A percentile compares a stretch with the other conserved stretches of the same genome.
Conservation (phyloP, 768 basidiomycete species). For the Suillus fuscotomentosus region DNA sequence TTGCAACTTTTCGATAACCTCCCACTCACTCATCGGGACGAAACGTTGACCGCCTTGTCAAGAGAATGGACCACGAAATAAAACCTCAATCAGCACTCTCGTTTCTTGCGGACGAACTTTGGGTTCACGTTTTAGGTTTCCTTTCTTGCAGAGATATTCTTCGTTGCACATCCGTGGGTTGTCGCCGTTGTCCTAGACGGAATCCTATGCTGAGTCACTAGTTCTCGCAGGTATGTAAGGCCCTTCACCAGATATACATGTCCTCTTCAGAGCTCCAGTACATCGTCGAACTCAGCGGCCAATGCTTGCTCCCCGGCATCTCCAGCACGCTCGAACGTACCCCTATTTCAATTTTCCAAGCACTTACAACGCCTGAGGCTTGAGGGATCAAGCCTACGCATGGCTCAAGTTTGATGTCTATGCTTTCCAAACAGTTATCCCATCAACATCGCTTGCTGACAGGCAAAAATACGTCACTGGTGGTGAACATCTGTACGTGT, state of each 20-base stretch:
- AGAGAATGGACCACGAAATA: neutral
- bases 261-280: neutral
- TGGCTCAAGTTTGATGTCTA: neutral
- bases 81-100: neutral
- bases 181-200: neutral
- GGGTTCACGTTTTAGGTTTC: neutral
- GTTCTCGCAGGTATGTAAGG: neutral
- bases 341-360: neutral
- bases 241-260: neutral
- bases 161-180: neutral
- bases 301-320: neutral
- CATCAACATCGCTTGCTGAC: no score
- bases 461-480: neutral
- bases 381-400: neutral
- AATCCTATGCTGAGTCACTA: neutral
- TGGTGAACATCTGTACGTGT: neutral
- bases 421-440: neutral
- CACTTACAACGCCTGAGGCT: neutral
- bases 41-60: neutral
- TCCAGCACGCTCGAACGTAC: neutral
- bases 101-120: neutral
- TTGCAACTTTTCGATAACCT: neutral
- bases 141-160: neutral
- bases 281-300: neutral
- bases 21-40: neutral